These are phyloP conservation scores for Wickerhamomyces chambardii DNA, from an alignment of 805 yeast genomes.

Conservation along the genomic window DNA sequence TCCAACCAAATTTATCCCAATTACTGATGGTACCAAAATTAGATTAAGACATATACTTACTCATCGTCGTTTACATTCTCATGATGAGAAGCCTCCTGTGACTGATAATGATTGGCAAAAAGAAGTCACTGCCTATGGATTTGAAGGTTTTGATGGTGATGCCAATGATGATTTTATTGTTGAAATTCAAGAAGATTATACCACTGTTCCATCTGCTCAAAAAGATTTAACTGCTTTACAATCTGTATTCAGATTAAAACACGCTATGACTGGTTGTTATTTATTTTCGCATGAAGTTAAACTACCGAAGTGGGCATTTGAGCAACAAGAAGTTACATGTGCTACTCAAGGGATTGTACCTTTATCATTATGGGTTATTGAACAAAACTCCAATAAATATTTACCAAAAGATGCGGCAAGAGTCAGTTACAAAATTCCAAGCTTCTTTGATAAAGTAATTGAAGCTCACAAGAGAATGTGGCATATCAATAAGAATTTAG, in stretches of 20 bases:
- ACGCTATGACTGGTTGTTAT: slow-evolving; percentile 73
- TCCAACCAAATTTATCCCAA: slow-evolving; percentile 49
- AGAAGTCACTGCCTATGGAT: slow-evolving; percentile 74
- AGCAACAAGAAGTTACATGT: slow-evolving; percentile 80
- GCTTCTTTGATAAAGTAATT: slow-evolving; percentile 49
- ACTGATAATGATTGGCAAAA: slow-evolving; percentile 75
- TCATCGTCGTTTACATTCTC: slow-evolving; percentile 68
- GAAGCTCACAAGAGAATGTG: slow-evolving; percentile 74
- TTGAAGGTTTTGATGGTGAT: slow-evolving; percentile 70
- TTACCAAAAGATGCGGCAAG: slow-evolving; percentile 34
- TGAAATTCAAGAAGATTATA: slow-evolving; percentile 51
- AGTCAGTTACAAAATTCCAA: slow-evolving; percentile 41
- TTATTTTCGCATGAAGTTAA: slow-evolving; percentile 68
- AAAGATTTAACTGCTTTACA: slow-evolving; percentile 53
- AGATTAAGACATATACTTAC: slow-evolving; percentile 54
- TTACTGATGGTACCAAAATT: slow-evolving; percentile 61
- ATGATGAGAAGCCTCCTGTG: slow-evolving; percentile 75
- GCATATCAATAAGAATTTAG: slow-evolving; percentile 63
- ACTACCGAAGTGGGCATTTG: slow-evolving; percentile 78
- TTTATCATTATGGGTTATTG: slow-evolving; percentile 66
- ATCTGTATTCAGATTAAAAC: slow-evolving; percentile 65
- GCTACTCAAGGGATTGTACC: slow-evolving; percentile 59
- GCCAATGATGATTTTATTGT: slow-evolving; percentile 77
- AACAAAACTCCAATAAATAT: slow-evolving; percentile 49
- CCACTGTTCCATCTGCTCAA: slow-evolving; percentile 44